Evolutionary conservation across 352 stramenopile species (phyloP).

Genomic region (Phytophthora pseudosyringae): DNA sequence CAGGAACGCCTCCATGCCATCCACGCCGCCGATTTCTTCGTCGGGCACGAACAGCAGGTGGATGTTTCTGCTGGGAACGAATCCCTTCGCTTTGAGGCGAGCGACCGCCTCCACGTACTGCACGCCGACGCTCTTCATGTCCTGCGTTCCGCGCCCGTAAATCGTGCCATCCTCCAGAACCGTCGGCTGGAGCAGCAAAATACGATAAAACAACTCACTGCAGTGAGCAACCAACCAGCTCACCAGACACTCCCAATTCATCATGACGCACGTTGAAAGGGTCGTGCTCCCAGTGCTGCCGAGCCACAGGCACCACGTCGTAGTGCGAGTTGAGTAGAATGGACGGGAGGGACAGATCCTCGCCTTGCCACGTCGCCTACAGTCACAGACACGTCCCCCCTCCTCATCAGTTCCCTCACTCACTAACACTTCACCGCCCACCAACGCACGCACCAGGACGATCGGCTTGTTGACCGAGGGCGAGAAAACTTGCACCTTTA

Average conservation of each 20-base stretch:
- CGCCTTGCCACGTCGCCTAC: slow-evolving; percentile 83
- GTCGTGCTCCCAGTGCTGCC: slow-evolving; percentile 89
- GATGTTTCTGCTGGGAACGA: slow-evolving; percentile 86
- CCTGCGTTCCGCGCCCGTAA: slow-evolving; percentile 93
- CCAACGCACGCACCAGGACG: slow-evolving; percentile 72
- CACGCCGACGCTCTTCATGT: slow-evolving; percentile 97
- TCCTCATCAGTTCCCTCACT: background rate
- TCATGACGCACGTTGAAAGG: slow-evolving; percentile 82
- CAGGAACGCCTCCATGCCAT: slow-evolving; percentile 94
- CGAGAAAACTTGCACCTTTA: slow-evolving; percentile 61
- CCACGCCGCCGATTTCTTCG: slow-evolving; percentile 92
- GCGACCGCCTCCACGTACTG: slow-evolving; percentile 95
- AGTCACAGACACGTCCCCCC: background rate
- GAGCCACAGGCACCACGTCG: slow-evolving; percentile 94
- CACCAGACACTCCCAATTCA: background rate
- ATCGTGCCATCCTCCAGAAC: slow-evolving; percentile 91
- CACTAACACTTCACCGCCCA: background rate
- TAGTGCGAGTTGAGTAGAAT: slow-evolving; percentile 97
- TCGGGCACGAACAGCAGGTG: slow-evolving; percentile 94
- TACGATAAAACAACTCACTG: background rate
- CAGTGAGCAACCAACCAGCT: background rate
- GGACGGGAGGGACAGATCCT: slow-evolving; percentile 80
- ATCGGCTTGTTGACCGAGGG: slow-evolving; percentile 83
- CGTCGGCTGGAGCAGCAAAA: slow-evolving; percentile 48
- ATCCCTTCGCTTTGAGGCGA: slow-evolving; percentile 64